Percentiles rank a stretch among this genome's conserved stretches.
Evolutionary conservation across 2,329 filamentous ascomycete species (phyloP).

Genomic region (Grosmannia penicillata): DNA sequence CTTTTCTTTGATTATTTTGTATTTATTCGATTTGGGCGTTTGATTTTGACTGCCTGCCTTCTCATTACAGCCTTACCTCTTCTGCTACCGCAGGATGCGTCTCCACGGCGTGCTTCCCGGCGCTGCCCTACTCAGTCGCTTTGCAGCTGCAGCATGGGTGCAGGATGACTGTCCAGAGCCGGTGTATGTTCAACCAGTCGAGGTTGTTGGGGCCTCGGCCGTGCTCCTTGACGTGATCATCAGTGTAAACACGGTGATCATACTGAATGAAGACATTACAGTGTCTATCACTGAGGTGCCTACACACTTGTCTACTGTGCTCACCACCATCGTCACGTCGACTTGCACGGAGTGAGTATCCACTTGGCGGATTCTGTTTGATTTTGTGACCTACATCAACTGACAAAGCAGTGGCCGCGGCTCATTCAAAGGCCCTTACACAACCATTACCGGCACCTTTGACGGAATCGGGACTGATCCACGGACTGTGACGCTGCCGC

Average conservation of each 20-base stretch:
- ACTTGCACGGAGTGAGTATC: slow-evolving; percentile 7
- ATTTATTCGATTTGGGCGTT: no score
- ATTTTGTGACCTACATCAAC: neutral
- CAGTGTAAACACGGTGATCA: slow-evolving; percentile 6
- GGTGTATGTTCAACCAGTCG: slow-evolving; percentile 8
- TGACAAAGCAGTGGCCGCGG: neutral
- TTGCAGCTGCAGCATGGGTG: slow-evolving; percentile 1
- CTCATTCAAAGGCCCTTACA: neutral
- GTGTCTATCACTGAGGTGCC: slow-evolving; percentile 8
- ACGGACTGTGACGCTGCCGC: slow-evolving; percentile 1
- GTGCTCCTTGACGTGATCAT: slow-evolving; percentile 5
- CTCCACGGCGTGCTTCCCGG: slow-evolving; percentile 2
- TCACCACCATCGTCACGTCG: slow-evolving; percentile 6
- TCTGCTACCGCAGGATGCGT: neutral
- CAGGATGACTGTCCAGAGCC: slow-evolving; percentile 6
- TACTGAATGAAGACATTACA: slow-evolving; percentile 5
- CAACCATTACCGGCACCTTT: slow-evolving; percentile 3
- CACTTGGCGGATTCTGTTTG: neutral
- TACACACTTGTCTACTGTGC: slow-evolving; percentile 4
- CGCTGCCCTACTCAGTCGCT: slow-evolving; percentile 1
- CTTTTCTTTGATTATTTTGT: no score
- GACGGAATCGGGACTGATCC: neutral
- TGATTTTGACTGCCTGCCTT: no score
- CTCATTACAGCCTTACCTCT: no score
- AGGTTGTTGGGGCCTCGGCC: slow-evolving; percentile 6